These are phyloP conservation scores for Pyricularia pennisetigena DNA, from an alignment of 2,329 filamentous ascomycete species.

Conservation along the genomic window DNA sequence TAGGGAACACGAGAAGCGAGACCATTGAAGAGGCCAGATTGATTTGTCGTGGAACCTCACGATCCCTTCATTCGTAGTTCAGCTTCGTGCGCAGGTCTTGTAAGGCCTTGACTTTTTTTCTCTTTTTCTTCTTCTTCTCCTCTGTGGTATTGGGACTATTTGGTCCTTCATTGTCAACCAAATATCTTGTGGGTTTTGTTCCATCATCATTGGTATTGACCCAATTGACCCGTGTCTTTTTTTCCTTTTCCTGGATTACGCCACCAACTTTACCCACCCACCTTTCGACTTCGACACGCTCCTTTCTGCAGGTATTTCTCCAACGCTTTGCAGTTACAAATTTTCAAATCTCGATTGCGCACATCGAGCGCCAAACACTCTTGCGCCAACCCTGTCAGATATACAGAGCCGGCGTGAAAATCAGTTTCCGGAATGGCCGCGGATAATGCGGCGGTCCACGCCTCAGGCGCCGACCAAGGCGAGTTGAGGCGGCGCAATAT, in stretches of 20 bases:
- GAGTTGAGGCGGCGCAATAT: conserved; percentile 48
- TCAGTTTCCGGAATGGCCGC: conserved; percentile 33
- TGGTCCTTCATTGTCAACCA: background rate
- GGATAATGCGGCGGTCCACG: conserved; percentile 39
- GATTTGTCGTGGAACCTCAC: background rate
- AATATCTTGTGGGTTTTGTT: background rate
- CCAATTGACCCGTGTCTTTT: background rate
- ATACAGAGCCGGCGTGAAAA: background rate
- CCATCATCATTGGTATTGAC: background rate
- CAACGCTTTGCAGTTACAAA: background rate
- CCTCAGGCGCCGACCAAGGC: conserved; percentile 49
- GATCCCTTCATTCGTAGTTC: background rate
- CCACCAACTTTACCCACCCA: background rate
- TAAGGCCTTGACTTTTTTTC: background rate
- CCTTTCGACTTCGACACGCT: conserved; percentile 4
- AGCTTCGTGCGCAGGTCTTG: background rate
- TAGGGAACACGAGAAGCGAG: background rate
- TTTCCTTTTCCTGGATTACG: background rate
- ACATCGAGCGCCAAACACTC: background rate
- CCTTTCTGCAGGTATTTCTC: conserved; percentile 1
- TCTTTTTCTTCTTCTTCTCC: background rate
- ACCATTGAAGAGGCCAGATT: background rate
- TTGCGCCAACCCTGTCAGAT: background rate
- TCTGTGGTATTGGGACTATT: background rate
- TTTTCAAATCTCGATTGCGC: background rate